Percentiles rank a stretch among this genome's conserved stretches.
Conservation (phyloP, 2,329 filamentous ascomycete species). For the Sclerotiophoma versabilis region DNA sequence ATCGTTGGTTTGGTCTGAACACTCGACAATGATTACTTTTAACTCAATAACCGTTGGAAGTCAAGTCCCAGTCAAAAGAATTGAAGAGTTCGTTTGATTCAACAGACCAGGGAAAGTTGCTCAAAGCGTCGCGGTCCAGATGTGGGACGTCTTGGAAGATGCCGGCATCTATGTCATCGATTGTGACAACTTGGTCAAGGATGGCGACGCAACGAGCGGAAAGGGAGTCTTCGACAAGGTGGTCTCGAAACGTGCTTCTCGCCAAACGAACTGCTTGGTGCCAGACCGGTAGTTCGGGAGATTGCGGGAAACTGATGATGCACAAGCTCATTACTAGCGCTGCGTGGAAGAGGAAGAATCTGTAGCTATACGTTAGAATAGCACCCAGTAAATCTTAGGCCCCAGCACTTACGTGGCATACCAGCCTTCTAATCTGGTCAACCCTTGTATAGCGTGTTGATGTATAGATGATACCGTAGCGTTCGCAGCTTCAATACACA, state of each 20-base stretch:
- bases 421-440: conserved; percentile 35
- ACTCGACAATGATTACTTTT: neutral
- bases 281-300: conserved; percentile 24
- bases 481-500: conserved; percentile 36
- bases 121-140: conserved; percentile 30
- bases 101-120: conserved; percentile 34
- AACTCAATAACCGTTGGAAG: conserved; percentile 22
- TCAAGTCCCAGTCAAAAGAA: conserved; percentile 36
- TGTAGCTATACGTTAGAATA: conserved; percentile 6
- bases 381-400: neutral
- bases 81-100: conserved; percentile 35
- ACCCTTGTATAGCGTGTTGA: conserved; percentile 27
- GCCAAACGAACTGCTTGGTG: conserved; percentile 32
- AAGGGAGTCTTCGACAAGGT: conserved; percentile 31
- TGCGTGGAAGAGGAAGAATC: conserved; percentile 37
- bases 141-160: conserved; percentile 26
- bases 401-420: conserved; percentile 34
- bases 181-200: conserved; percentile 32
- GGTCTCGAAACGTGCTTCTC: conserved; percentile 29
- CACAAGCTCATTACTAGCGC: conserved; percentile 34
- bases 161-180: conserved; percentile 24
- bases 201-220: conserved; percentile 37
- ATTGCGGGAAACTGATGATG: conserved; percentile 34
- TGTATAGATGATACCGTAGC: conserved; percentile 33
- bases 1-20: no score